Base-by-base conservation (phyloP, 2,329 filamentous ascomycete species). In the Lachnellula subtilissima region DNA sequence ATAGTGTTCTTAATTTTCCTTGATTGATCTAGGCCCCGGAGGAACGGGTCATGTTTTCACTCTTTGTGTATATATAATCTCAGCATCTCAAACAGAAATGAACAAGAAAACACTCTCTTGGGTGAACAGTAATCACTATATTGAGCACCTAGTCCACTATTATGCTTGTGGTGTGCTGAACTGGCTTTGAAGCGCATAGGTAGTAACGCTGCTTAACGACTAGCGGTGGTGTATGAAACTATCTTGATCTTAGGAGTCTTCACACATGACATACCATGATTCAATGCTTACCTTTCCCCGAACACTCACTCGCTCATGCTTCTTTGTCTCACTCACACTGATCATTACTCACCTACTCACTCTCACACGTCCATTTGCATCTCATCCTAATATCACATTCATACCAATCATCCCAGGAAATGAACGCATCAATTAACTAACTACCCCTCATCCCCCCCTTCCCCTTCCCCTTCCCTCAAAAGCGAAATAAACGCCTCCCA, bases 1-100 rank as follows among this genome's bases (percentile, higher is more conserved):
- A 53, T 22, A 36, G 15, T 28, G 32, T 14, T 52, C 37, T 52
- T 52, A 48, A 56, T 42, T 56, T 52, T 32, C 28, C 22, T 42
- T 55, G 28, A 19, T 42, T 55, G 28, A 46, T 48, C 40, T 47
- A 42, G 53, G 46, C n/a, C 28, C 11, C 19, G 12, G 37, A 45
- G 43, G 50, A 49, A 15, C 45, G 54, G 45, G 15, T 46, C 23
- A 14, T 46, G 22, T 48, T 17, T 32, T 51, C 45, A 48, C 23
- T 47, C 45, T 54, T 9, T 57, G 39, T 53, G 15, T 51, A 36
- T 22, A 40, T 46, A 37, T 35, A 32, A n/a, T 51, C 19, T 39
- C 28, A 15, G 9, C 11, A 39, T 50, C 32, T 39, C 35, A 17
- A 17, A 32, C 12, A 28, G 19, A 51, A 32, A 11, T 32, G 28